Evolutionary conservation across 192 early-diverging fungal genomes (phyloP), one percentile per base, ranked within the genome.

Genomic region (Umbelopsis sp.): DNA sequence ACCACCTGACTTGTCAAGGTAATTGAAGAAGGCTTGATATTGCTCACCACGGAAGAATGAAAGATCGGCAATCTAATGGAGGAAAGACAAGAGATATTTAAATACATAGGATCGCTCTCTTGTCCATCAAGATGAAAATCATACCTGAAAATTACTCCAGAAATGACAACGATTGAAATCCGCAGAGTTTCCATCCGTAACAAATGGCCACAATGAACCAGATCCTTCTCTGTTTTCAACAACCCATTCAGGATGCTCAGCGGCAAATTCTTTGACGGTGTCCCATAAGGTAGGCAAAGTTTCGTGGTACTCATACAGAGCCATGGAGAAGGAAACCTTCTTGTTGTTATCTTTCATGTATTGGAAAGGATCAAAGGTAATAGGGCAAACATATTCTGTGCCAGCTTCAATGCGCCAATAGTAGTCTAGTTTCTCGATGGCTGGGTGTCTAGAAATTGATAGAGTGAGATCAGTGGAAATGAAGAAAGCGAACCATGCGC

Each of bases 91-190:
- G 29, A 29, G 70, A 43, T 4, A 25, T 34, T 44, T 4, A 1
- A 1, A 4, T 26, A 26, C 49, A n/a, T n/a, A n/a, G n/a, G n/a
- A n/a, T 12, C 22, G 34, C 59, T 24, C 20, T 22, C 20, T 7
- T 59, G 21, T 25, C 26, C 7, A 45, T 1, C 38, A 41, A 41
- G 12, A 3, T 11, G 1, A 4, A 0, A 53, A 50, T 0, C 4
- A 45, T 68, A 80, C 75, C 75, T 81, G 75, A n/a, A 93, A 93
- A 75, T 93, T 93, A 69, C 80, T 87, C 91, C 91, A 92, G 73
- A 91, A 89, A 74, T 91, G 88, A 71, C 91, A 92, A 31, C 78
- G 72, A 71, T 91, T 91, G 70, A 89, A 90, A 17, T 84, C 78
- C 21, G 59, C 65, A 26, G 49, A 47, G 29, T 75, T 59, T 10